Evolutionary conservation across 202 grass and related monocot species (phyloP), one percentile per base, ranked within the genome.

Genomic region (Elaeis oleifera): DNA sequence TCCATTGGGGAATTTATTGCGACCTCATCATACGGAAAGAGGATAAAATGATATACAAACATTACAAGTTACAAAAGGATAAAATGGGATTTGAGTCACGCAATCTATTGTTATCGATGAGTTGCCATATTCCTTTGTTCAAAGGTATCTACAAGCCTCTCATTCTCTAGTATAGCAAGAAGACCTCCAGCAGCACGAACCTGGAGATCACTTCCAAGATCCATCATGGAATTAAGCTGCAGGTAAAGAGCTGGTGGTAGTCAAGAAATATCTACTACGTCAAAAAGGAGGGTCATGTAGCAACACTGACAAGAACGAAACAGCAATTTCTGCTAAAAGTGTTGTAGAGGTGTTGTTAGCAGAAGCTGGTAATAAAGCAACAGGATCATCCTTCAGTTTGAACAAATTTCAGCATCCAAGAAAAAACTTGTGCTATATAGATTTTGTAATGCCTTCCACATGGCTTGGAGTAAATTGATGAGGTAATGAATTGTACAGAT

Each of bases 181-280:
- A 96, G 91, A 70, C 91, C 91, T 65, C 91, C 91, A 81, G 76
- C 91, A 63, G 87, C 87, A 62, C 91, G 86, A 80, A 96, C 91
- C 83, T 96, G 87, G 71, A 96, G 79, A 67, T 96, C 91, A 48
- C 87, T 96, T 83, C 78, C 83, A 69, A 96, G 87, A 85, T 96
- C 91, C 77, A 96, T 90, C 91, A 90, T 96, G 53, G 91, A 96
- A 84, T 96, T 96, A 78, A 96, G 91, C 91, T 96, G 79, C 74
- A 83, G 62, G 19, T 27, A 81, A 44, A 71, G 65, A 50, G 56
- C 25, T 79, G 53, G 61, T 23, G 23, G 50, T 68, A 54, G 58
- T 72, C 60, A 15, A 75, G 8, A 21, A 14, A 11, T 23, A 56
- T 21, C 6, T 18, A 21, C 6, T 18, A 21, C 11, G 22, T 21